These are phyloP conservation scores for Pythium oligandrum DNA, from an alignment of 352 stramenopile species.

Conservation along the genomic window DNA sequence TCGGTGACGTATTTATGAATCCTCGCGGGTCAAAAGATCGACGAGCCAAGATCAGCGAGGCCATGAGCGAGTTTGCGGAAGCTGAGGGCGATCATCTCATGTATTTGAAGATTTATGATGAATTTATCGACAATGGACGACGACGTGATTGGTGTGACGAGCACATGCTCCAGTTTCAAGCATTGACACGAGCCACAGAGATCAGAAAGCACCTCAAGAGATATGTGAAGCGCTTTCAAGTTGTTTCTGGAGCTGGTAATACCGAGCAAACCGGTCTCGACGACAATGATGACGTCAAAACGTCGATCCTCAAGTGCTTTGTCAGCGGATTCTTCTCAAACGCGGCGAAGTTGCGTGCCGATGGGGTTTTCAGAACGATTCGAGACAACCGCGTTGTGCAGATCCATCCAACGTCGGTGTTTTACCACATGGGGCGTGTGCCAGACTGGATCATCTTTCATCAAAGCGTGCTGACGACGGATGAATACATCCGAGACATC, in stretches of 20 bases:
- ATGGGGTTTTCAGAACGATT: constrained; percentile 59
- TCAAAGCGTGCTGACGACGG: constrained; percentile 97
- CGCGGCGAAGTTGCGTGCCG: constrained; percentile 93
- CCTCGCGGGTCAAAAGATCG: constrained; percentile 56
- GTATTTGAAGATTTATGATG: constrained; percentile 66
- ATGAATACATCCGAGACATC: constrained; percentile 90
- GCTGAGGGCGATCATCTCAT: constrained; percentile 66
- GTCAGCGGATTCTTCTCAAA: constrained; percentile 93
- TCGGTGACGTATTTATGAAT: constrained; percentile 82
- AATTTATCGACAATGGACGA: constrained; percentile 63
- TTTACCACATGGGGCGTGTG: constrained; percentile 66
- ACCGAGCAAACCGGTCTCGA: constrained; percentile 2
- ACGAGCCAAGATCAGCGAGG: constrained; percentile 58
- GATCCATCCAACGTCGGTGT: constrained; percentile 73
- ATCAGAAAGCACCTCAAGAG: constrained; percentile 63
- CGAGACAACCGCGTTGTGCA: constrained; percentile 64
- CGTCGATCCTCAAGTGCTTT: constrained; percentile 54
- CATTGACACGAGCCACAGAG: constrained; percentile 56
- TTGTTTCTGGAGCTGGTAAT: neutral
- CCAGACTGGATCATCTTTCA: constrained; percentile 99
- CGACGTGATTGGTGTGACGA: constrained; percentile 73
- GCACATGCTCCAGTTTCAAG: constrained; percentile 51
- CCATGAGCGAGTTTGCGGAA: constrained; percentile 64
- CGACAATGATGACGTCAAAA: constrained; percentile 18
- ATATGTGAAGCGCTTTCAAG: constrained; percentile 55